Base-by-base conservation (phyloP, 768 basidiomycete species). In the Podaxis pistillaris region DNA sequence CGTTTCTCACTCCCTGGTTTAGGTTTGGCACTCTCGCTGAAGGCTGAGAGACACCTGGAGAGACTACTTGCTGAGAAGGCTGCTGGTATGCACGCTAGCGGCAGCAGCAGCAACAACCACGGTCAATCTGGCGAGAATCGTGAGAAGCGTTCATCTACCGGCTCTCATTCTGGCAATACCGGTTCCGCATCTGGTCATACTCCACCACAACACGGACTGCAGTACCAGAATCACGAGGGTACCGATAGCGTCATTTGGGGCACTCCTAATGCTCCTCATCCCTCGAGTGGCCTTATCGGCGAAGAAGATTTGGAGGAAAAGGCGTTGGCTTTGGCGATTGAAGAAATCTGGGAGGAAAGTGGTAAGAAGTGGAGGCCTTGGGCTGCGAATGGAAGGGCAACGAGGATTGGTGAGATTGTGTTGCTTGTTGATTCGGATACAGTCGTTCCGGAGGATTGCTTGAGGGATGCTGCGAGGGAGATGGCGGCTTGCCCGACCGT, bases 401-500 rank as follows among this genome's bases (percentile, higher is more conserved):
- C 89, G 19, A 77, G 94, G 36, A 79, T 95, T 40, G 91, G 90
- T 1, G 89, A 90, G 75, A 78, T 92, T 65, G 81, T 95, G 60
- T 79, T 95, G 44, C 75, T 94, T 62, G 88, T 94, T 64, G 90
- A 95, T 74, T 86, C 88, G 57, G 89, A 91, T 72, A 87, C 88
- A 3, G 73, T 89, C 56, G 87, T 90, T 4, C 91, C 93, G 4
- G 89, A 89, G 76, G 93, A 94, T 70, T 93, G 91, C 69, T 82
- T 94, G 68, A 79, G 91, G 38, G 92, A 94, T 73, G 94, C 93
- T 1, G 92, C 91, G 19, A 81, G 90, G 57, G 93, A 96, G 77
- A 86, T 96, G 78, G 74, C 79, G 33, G 85, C 85, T 65, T 88
- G 84, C 66, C 89, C 88, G 0, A 85, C 85, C 12, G 85, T 94